Evolutionary conservation across 345 rosid genomes (phyloP), one percentile per base, ranked within the genome.

Genomic region (Eucalyptus regnans): DNA sequence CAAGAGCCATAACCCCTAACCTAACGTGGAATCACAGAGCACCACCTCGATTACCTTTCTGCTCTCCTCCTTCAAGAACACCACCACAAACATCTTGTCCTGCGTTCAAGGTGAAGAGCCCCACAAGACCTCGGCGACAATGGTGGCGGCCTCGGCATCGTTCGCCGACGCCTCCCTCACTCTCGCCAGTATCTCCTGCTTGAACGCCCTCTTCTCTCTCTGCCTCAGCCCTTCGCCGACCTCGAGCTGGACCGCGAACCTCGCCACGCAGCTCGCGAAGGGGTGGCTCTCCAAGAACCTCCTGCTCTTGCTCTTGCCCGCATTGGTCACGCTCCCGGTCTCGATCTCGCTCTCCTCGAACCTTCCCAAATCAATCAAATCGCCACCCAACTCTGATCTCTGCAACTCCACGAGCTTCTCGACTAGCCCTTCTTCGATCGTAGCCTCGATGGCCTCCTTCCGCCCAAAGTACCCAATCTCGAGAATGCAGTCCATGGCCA

Each of bases 51-150:
- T 71, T 16, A 16, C 44, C 44, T 71, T 71, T 18, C 18, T 33
- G 81, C 81, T 71, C 81, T 71, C 81, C 81, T 71, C 81, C 25
- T 33, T 33, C 44, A 71, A 33, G 44, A 71, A 33, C 44, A 18
- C 41, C 81, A 33, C 11, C 25, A 33, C 81, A 33, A 71, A 17
- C 48, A 20, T 44, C 84, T 76, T 3, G 48, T 76, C 84, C 48
- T 10, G 16, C 20, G 41, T 56, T 94, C 92, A 95, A 86, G 97
- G 97, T 62, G 96, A 94, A 88, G 98, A 93, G 1, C 97, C 97
- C 98, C 96, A 95, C 92, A 96, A 89, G 86, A 96, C 97, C 89
- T 96, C 97, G 51, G 98, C 98, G 49, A 91, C 87, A 89, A 95
- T 91, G 46, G 96, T 95, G 81, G 96, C 95, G 33, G 95, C 95